Evolutionary conservation across 345 rosid genomes (phyloP), one percentile per base, ranked within the genome.

Genomic region (Syzygium oleosum): DNA sequence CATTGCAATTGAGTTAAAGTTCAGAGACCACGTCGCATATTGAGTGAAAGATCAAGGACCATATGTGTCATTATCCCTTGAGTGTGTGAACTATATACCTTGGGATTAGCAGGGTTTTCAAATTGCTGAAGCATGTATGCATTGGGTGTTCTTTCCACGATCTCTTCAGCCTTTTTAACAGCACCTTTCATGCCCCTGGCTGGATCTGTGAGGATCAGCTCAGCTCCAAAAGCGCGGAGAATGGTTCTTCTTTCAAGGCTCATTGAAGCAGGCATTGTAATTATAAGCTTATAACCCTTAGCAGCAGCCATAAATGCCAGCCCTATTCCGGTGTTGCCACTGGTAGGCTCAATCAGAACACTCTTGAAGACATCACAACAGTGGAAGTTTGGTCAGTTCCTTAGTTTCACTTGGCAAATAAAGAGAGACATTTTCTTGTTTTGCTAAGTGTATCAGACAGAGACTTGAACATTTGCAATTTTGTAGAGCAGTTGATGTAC

Each of bases 231-330:
- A 85, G 94, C 95, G 7, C 90, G 92, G 85, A 95, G 98, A 87
- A 95, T 92, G 89, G 94, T 94, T 91, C 96, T 93, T 93, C 97
- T 94, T 87, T 95, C 98, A 11, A 94, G 89, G 89, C 97, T 95
- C 97, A 94, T 93, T 22, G 97, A 92, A 87, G 96, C 91, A 53
- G 98, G 98, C 98, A 95, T 95, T 9, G 95, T 92, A 85, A 95
- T 91, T 61, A 94, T 91, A 59, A 94, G 93, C 85, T 63, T 92
- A 92, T 94, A 95, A 52, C 98, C 94, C 89, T 93, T 95, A n/a
- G 94, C 95, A 73, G 97, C 96, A 51, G 96, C 97, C 90, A 94
- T 90, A 89, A 95, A 95, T 77, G 98, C 96, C 91, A 94, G 88
- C 77, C 96, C 95, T 46, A 94, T 94, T 86, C 95, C 93, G 14